Conservation (phyloP, 192 early-diverging fungal species). For the Blastocladiella britannica region DNA sequence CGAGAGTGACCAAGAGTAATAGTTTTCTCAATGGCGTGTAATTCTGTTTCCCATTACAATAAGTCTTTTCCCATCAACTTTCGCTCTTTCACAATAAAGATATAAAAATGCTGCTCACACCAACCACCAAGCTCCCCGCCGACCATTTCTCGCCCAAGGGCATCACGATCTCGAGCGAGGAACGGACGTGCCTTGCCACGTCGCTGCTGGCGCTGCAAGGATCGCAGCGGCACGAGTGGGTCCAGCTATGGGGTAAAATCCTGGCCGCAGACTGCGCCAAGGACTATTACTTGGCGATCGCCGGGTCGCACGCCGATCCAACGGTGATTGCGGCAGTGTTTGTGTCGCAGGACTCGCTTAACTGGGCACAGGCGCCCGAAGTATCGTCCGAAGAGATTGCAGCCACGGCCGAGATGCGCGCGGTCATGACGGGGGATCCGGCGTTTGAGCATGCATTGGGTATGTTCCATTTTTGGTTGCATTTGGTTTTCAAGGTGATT, state of each 20-base stretch:
- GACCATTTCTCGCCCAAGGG: not conserved
- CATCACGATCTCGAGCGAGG: not conserved
- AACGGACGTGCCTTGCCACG: not conserved
- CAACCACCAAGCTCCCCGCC: not conserved
- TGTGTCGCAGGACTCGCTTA: not conserved
- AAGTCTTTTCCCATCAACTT: too few species aligned
- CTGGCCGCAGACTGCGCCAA: not conserved
- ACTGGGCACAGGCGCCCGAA: not conserved
- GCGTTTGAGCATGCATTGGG: not conserved
- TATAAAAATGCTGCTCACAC: too few species aligned
- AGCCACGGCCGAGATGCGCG: not conserved
- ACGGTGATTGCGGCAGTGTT: not conserved
- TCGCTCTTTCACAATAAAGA: too few species aligned
- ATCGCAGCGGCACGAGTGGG: not conserved
- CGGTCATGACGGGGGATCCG: not conserved
- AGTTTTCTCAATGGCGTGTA: too few species aligned
- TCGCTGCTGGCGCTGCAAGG: not conserved
- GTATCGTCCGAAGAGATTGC: not conserved
- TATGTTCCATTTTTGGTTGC: not conserved
- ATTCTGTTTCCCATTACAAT: too few species aligned
- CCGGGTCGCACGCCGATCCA: not conserved
- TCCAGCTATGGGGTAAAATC: not conserved
- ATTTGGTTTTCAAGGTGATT: not conserved
- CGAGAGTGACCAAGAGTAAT: too few species aligned
- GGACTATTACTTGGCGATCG: not conserved